Evolutionary conservation across 441 rosid genomes (phyloP).

Genomic region (Pelargonium australe): DNA sequence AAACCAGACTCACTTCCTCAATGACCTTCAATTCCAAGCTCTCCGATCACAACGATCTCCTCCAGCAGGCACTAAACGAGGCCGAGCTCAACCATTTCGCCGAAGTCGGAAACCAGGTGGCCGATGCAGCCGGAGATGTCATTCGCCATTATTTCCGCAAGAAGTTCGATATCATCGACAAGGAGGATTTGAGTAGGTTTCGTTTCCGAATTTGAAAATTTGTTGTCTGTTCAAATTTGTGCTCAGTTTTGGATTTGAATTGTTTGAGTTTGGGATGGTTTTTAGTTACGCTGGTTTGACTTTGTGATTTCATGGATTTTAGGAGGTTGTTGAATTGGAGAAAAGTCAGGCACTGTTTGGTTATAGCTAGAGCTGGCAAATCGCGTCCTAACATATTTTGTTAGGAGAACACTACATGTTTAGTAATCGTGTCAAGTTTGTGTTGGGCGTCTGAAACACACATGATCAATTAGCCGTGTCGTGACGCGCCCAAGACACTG

Average conservation of each 20-base stretch:
- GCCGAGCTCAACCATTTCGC: slow-evolving; percentile 47
- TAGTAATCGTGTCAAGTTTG: too few relatives aligned
- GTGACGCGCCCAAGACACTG: too few relatives aligned
- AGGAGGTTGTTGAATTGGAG: not conserved
- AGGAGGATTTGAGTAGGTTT: slow-evolving; percentile 67
- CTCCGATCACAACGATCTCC: not conserved
- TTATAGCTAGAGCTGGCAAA: too few relatives aligned
- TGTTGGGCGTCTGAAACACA: too few relatives aligned
- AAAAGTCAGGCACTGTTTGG: too few relatives aligned
- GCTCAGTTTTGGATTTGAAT: not conserved
- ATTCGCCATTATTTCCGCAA: slow-evolving; percentile 73
- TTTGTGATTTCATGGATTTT: too few relatives aligned
- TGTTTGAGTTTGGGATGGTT: not conserved
- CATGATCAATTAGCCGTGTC: too few relatives aligned
- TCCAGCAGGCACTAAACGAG: not conserved
- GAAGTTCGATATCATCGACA: slow-evolving; percentile 74
- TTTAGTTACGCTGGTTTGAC: not conserved
- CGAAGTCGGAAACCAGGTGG: slow-evolving; percentile 51
- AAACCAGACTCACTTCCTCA: not conserved
- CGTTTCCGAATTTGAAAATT: too few relatives aligned
- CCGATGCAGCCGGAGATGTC: slow-evolving; percentile 83
- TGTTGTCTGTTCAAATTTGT: not conserved
- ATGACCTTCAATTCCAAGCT: not conserved
- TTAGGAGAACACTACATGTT: too few relatives aligned
- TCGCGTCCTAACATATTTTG: too few relatives aligned